These are phyloP conservation scores for Pulveroboletus sp. DNA, from an alignment of 768 basidiomycete genomes.

Conservation along the genomic window DNA sequence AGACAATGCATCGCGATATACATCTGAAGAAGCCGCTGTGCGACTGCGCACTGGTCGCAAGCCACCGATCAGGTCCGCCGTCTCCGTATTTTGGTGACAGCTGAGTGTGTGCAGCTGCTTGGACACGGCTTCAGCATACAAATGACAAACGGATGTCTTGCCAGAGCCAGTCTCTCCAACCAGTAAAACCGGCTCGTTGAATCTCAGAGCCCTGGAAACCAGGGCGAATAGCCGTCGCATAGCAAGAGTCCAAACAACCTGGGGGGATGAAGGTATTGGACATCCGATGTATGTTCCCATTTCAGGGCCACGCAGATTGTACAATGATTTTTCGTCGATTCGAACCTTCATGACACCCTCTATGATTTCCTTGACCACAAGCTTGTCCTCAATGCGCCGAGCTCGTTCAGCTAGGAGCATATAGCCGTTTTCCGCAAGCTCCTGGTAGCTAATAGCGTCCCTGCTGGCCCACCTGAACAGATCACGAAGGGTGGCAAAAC, in stretches of 20 bases:
- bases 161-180: constrained; percentile 98
- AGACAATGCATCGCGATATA: constrained; percentile 38
- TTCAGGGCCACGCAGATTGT: constrained; percentile 49
- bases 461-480: constrained; percentile 96
- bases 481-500: constrained; percentile 95
- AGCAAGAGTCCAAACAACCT: constrained; percentile 87
- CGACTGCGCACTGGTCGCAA: constrained; percentile 85
- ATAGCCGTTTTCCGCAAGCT: constrained; percentile 93
- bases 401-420: constrained; percentile 95
- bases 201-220: constrained; percentile 76
- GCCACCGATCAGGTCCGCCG: constrained; percentile 92
- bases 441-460: constrained; percentile 84
- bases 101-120: constrained; percentile 72
- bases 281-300: constrained; percentile 51
- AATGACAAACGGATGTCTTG: constrained; percentile 94
- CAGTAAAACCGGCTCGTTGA: constrained; percentile 90
- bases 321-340: constrained; percentile 69
- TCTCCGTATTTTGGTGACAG: constrained; percentile 98
- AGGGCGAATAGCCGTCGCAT: constrained; percentile 89
- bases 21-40: constrained; percentile 46
- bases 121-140: constrained; percentile 64
- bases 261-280: constrained; percentile 39
- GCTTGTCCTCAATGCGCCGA: constrained; percentile 78
- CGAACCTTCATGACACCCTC: constrained; percentile 84
- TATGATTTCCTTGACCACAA: constrained; percentile 87